These are phyloP conservation scores for Styphnolobium japonicum DNA, from an alignment of 306 rosid genomes.

Conservation along the genomic window DNA sequence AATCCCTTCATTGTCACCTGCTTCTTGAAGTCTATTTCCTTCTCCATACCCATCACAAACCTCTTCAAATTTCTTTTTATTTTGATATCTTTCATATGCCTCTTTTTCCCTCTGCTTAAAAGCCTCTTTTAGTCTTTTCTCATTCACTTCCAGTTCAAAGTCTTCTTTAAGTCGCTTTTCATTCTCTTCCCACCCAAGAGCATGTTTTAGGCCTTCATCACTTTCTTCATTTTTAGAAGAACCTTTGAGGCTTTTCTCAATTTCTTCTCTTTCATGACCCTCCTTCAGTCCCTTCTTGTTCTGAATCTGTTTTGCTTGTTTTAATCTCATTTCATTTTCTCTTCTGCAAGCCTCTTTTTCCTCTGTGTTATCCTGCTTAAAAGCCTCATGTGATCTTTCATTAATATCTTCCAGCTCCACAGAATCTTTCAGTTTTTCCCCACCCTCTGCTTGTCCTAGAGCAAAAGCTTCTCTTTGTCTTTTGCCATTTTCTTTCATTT, in stretches of 20 bases:
- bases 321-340: conserved; percentile 24
- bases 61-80: conserved; percentile 23
- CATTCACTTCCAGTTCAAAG: conserved; percentile 31
- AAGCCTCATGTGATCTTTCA: conserved; percentile 23
- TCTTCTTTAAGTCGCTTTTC: conserved; percentile 24
- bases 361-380: background rate
- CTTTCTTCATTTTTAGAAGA: conserved; percentile 26
- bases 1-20: background rate
- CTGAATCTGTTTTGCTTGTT: conserved; percentile 21
- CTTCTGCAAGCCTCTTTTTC: background rate
- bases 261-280: conserved; percentile 33
- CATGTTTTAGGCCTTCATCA: conserved; percentile 22
- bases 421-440: conserved; percentile 28
- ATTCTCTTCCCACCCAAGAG: conserved; percentile 33
- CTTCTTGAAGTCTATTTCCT: conserved; percentile 20
- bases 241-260: conserved; percentile 27
- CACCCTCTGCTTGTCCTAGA: conserved; percentile 26
- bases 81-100: conserved; percentile 2
- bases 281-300: conserved; percentile 16
- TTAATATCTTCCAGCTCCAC: conserved; percentile 33
- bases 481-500: conserved; percentile 35
- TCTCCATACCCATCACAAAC: conserved; percentile 30
- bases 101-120: conserved; percentile 28
- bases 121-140: conserved; percentile 25
- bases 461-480: conserved; percentile 25